These are phyloP conservation scores for Sclerotinia borealis DNA, from an alignment of 2,329 filamentous ascomycete species.

Conservation along the genomic window DNA sequence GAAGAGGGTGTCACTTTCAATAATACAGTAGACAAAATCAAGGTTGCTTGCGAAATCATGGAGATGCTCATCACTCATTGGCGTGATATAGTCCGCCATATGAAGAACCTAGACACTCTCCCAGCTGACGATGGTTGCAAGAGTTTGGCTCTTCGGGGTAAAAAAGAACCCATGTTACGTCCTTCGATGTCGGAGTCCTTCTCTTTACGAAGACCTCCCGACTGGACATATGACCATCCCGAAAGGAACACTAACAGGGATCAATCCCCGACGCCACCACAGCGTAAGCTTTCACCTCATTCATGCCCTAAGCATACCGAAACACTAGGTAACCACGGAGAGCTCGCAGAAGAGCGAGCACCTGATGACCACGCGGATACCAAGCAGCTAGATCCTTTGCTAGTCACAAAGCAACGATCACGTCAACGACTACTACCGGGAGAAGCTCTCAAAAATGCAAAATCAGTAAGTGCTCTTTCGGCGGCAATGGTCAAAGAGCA, in stretches of 20 bases:
- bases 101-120: constrained; percentile 40
- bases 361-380: not conserved
- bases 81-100: constrained; percentile 56
- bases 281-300: constrained; percentile 27
- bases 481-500: constrained; percentile 9
- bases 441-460: constrained; percentile 2
- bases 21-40: constrained; percentile 46
- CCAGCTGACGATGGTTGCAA: constrained; percentile 15
- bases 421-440: not conserved
- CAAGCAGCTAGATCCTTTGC: constrained; percentile 15
- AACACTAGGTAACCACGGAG: not conserved
- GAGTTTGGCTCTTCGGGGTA: constrained; percentile 15
- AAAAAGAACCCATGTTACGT: constrained; percentile 27
- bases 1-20: constrained; percentile 23
- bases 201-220: constrained; percentile 34
- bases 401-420: constrained; percentile 23
- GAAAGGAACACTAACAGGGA: constrained; percentile 23
- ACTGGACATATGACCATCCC: constrained; percentile 31
- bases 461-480: constrained; percentile 8
- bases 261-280: constrained; percentile 35
- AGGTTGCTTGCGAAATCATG: constrained; percentile 51
- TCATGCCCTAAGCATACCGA: not conserved
- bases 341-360: not conserved
- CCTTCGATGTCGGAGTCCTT: constrained; percentile 40
- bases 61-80: constrained; percentile 63